Evolutionary conservation across 129 eudicot species (phyloP).

Genomic region (Rutidosis leptorrhynchoides): DNA sequence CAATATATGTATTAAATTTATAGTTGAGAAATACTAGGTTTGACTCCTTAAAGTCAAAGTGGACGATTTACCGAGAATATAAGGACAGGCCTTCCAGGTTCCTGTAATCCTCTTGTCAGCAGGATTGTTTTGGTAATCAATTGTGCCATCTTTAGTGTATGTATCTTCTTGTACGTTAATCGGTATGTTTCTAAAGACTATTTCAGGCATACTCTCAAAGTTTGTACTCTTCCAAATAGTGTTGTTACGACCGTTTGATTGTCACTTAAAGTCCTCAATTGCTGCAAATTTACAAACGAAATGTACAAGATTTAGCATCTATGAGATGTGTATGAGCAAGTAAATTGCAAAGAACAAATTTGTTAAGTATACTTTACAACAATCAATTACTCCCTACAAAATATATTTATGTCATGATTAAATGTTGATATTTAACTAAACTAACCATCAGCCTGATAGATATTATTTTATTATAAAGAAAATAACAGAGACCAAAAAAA

Average conservation of each 20-base stretch:
- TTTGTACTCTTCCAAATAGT: constrained; percentile 5
- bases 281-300: constrained; percentile 22
- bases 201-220: constrained; percentile 30
- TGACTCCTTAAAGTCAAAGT: constrained; percentile 26
- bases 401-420: too few species aligned
- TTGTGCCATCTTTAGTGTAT: constrained; percentile 59
- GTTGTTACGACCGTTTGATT: neutral
- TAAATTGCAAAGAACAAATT: constrained; percentile 1
- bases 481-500: too few species aligned
- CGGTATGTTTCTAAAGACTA: constrained; percentile 6
- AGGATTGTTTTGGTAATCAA: constrained; percentile 45
- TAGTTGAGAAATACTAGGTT: constrained; percentile 9
- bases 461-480: too few species aligned
- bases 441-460: too few species aligned
- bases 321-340: constrained; percentile 6
- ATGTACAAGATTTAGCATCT: neutral
- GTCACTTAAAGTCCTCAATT: constrained; percentile 8
- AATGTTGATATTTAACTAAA: too few species aligned
- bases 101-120: constrained; percentile 47
- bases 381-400: neutral
- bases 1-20: neutral
- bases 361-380: neutral
- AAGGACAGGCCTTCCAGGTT: constrained; percentile 70
- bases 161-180: constrained; percentile 38
- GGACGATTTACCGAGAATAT: constrained; percentile 45